Evolutionary conservation across 345 rosid species (phyloP).

Genomic region (Gossypium thurberi): DNA sequence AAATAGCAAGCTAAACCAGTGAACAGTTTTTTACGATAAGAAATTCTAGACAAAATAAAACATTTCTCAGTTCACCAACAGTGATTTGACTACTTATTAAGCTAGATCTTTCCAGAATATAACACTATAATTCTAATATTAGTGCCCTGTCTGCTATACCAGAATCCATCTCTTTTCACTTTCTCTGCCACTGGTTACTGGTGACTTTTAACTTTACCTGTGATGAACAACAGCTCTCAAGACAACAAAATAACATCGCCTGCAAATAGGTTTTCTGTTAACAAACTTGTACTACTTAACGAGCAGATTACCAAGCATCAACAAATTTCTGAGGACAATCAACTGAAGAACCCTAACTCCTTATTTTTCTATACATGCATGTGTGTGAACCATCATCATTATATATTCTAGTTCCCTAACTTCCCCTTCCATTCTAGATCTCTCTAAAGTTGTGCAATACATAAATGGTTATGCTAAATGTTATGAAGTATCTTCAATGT

Average conservation of each 20-base stretch:
- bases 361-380: neutral
- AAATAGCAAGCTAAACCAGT: neutral
- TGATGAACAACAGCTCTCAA: neutral
- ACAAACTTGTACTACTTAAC: neutral
- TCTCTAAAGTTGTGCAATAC: neutral
- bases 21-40: neutral
- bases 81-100: neutral
- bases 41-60: constrained; percentile 2
- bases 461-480: neutral
- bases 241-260: neutral
- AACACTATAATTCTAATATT: neutral
- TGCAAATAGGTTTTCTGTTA: neutral
- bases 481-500: neutral
- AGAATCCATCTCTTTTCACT: neutral
- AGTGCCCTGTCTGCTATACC: neutral
- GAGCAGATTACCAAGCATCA: neutral
- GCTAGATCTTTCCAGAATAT: neutral
- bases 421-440: neutral
- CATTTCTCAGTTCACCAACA: neutral
- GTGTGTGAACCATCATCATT: neutral
- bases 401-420: neutral
- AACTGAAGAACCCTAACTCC: neutral
- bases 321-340: neutral
- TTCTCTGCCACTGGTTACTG: neutral
- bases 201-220: neutral